Evolutionary conservation across 495 filamentous ascomycete species (phyloP).

Genomic region (Pyronema domesticum): DNA sequence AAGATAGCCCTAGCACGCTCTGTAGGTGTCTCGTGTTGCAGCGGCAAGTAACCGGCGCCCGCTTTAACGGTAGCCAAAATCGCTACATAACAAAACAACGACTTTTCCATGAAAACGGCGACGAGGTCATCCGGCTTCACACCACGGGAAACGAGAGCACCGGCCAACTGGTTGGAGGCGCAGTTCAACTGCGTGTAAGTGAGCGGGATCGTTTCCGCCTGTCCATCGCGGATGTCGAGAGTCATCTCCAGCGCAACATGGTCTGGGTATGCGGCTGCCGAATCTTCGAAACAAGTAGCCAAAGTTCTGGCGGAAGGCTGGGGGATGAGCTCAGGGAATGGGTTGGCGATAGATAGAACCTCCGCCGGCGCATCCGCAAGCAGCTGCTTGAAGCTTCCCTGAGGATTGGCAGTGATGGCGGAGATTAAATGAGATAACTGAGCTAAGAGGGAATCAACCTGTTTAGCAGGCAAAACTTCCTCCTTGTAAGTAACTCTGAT

Average conservation of each 20-base stretch:
- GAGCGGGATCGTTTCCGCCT: conserved; percentile 27
- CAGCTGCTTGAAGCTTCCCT: conserved; percentile 8
- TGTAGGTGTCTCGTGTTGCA: conserved; percentile 44
- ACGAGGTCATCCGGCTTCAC: conserved; percentile 37
- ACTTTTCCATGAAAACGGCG: conserved; percentile 55
- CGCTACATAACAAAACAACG: conserved; percentile 43
- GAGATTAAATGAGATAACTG: conserved; percentile 39
- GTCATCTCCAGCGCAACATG: conserved; percentile 44
- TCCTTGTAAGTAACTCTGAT: conserved; percentile 36
- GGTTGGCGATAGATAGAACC: conserved; percentile 40
- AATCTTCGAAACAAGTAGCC: conserved; percentile 35
- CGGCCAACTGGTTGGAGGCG: conserved; percentile 46
- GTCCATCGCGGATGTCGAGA: conserved; percentile 25
- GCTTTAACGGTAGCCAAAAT: conserved; percentile 55
- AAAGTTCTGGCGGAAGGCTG: conserved; percentile 25
- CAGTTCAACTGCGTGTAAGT: conserved; percentile 46
- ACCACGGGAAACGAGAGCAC: conserved; percentile 32
- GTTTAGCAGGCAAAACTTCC: conserved; percentile 31
- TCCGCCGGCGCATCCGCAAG: conserved; percentile 11
- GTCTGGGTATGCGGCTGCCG: conserved; percentile 32
- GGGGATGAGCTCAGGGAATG: conserved; percentile 16
- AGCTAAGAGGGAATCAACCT: conserved; percentile 35
- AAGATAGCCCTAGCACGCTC: conserved; percentile 39
- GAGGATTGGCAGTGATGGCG: conserved; percentile 29
- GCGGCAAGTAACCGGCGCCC: conserved; percentile 55